Base-by-base conservation (phyloP, 2,329 filamentous ascomycete species). In the Penicillium sp. region DNA sequence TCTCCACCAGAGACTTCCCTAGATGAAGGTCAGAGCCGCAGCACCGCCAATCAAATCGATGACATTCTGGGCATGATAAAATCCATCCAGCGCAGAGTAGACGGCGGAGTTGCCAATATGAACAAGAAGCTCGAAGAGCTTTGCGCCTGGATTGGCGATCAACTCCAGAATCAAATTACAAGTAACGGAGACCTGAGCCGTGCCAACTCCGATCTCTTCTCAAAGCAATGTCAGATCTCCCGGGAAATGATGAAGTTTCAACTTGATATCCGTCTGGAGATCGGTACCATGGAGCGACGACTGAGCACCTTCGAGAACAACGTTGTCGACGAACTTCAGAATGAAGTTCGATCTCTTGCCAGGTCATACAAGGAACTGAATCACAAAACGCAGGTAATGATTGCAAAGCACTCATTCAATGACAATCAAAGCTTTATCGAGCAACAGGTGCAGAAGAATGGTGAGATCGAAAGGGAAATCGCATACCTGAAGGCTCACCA, bases 201-300 rank as follows among this genome's bases (percentile, higher is more conserved):
- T 8, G 40, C 51, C 6, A 59, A 57, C 14, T 33, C 54, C 3
- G 58, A 61, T 2, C 37, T 63, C 12, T 31, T 37, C n/a, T 27
- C 27, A 15, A 55, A 55, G 29, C 54, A 58, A 37, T 42, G 8
- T 15, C 37, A 56, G 14, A 44, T 61, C 23, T 51, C 56, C 8
- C 44, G 40, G 7, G 58, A 61, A 11, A 49, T 59, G 26, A 49
- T 53, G 49, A 55, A 56, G 18, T 56, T 56, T 22, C 59, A 59
- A 15, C 51, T 58, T 11, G 53, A 59, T n/a, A 27, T 57, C 2
- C 54, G 55, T 3, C 26, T 61, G 4, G 52, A 61, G 12, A 54
- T 58, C 14, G 49, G 37, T 3, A 37, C 40, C 12, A 55, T 57
- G 53, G 53, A 61, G 33, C 47, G 47, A n/a, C 55, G 51, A 11